These are phyloP conservation scores for Penicillium steckii DNA, from an alignment of 495 filamentous ascomycete species.

Conservation along the genomic window DNA sequence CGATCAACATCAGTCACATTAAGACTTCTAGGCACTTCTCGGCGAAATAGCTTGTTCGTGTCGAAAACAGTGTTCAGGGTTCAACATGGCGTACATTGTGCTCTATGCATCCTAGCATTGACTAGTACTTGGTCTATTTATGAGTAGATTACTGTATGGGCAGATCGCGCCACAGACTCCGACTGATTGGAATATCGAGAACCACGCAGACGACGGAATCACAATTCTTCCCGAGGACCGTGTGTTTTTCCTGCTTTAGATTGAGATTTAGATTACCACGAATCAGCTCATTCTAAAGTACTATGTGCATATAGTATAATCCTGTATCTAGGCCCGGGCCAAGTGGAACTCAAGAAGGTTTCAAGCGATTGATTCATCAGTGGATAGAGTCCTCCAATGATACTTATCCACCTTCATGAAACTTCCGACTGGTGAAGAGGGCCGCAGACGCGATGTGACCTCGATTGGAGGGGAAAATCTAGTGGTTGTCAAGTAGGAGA, in stretches of 20 bases:
- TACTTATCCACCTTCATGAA: background rate
- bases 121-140: too few species aligned
- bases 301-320: background rate
- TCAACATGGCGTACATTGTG: conserved; percentile 12
- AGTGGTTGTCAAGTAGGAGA: background rate
- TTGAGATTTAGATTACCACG: background rate
- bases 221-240: background rate
- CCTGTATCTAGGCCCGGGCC: background rate
- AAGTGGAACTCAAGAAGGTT: conserved; percentile 1
- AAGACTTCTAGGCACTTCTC: background rate
- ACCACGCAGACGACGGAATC: background rate
- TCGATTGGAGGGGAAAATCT: conserved; percentile 7
- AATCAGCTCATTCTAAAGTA: background rate
- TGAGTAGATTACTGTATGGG: too few species aligned
- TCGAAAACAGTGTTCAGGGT: conserved; percentile 3
- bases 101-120: too few species aligned
- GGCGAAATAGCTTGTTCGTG: background rate
- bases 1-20: background rate
- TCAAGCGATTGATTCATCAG: conserved; percentile 8
- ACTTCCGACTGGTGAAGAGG: background rate
- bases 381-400: conserved; percentile 12
- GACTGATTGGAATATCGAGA: background rate
- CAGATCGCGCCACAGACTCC: conserved; percentile 14
- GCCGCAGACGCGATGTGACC: conserved; percentile 19
- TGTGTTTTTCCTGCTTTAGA: background rate